Percentiles rank a stretch among this genome's conserved stretches.
phyloP scores from a whole-genome alignment of 495 filamentous ascomycete genomes.

The Evansstolkia leycettana region DNA sequence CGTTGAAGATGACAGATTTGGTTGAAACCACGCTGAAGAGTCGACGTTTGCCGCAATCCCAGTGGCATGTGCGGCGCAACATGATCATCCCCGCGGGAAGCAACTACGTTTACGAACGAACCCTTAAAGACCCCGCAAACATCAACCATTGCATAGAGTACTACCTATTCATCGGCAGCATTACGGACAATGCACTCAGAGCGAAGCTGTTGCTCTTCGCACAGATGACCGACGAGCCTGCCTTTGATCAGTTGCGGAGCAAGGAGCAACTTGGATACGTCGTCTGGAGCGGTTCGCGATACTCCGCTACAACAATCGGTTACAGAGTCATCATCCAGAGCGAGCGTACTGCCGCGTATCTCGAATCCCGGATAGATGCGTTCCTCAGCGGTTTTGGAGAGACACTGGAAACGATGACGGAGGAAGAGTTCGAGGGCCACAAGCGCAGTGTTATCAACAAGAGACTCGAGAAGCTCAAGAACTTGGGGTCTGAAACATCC shows the following conservation, averaged over 20 bases:
- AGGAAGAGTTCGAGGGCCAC: slow-evolving; percentile 79
- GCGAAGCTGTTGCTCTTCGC: slow-evolving; percentile 72
- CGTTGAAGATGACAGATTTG: slow-evolving; percentile 71
- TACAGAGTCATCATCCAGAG: slow-evolving; percentile 92
- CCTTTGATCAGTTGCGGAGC: slow-evolving; percentile 86
- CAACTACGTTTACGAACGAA: slow-evolving; percentile 71
- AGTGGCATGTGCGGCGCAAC: slow-evolving; percentile 70
- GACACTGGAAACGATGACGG: slow-evolving; percentile 60
- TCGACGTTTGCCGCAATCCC: slow-evolving; percentile 56
- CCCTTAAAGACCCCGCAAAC: slow-evolving; percentile 77
- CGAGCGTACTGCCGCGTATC: slow-evolving; percentile 68
- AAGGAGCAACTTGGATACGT: slow-evolving; percentile 98
- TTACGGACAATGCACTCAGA: slow-evolving; percentile 49
- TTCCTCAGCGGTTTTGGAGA: slow-evolving; percentile 59
- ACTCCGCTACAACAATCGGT: slow-evolving; percentile 59
- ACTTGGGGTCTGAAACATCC: slow-evolving; percentile 69
- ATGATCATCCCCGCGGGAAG: slow-evolving; percentile 66
- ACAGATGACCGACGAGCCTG: slow-evolving; percentile 88
- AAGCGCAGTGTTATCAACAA: slow-evolving; percentile 84
- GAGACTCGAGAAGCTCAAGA: slow-evolving; percentile 85
- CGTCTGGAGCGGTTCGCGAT: slow-evolving; percentile 69
- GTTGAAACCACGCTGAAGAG: slow-evolving; percentile 72
- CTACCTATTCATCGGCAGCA: slow-evolving; percentile 66
- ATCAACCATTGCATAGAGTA: slow-evolving; percentile 97
- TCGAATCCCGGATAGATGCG: slow-evolving; percentile 75